phyloP scores from a whole-genome alignment of 208 protist genomes.

The Leptomonas pyrrhocoris region DNA sequence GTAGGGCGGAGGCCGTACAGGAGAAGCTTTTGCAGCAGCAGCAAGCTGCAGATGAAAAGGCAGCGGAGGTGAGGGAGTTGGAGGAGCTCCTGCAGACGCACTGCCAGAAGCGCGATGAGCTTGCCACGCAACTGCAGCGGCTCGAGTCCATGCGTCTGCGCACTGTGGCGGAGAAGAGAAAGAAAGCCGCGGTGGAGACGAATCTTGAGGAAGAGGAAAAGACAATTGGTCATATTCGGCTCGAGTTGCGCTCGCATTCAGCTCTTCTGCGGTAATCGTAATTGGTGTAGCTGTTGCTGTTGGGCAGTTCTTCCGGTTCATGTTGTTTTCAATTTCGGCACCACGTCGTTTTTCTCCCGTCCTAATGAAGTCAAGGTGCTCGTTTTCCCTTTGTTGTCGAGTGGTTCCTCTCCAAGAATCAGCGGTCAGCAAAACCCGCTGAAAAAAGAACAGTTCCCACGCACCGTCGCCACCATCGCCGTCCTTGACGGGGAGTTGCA shows the following conservation, averaged over 20 bases:
- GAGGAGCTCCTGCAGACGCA: slow-evolving; percentile 60
- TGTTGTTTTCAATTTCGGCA: no score
- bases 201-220: slow-evolving; percentile 53
- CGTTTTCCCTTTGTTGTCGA: no score
- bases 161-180: slow-evolving; percentile 51
- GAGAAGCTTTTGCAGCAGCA: slow-evolving; percentile 34
- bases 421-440: no score
- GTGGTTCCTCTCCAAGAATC: no score
- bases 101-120: slow-evolving; percentile 57
- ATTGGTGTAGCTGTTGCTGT: no score
- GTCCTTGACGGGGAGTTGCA: no score
- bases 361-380: no score
- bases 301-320: no score
- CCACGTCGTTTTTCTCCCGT: no score
- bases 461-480: no score
- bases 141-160: slow-evolving; percentile 58
- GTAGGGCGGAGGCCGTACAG: slow-evolving; percentile 16
- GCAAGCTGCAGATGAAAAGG: slow-evolving; percentile 23
- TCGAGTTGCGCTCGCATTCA: slow-evolving; percentile 47
- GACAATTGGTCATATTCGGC: slow-evolving; percentile 57
- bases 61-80: slow-evolving; percentile 40
- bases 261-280: slow-evolving; percentile 16
- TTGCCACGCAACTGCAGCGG: slow-evolving; percentile 57
- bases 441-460: no score
- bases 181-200: slow-evolving; percentile 49